Evolutionary conservation across 163 green algal species (phyloP).

Genomic region (Coccomyxa subellipsoidea): DNA sequence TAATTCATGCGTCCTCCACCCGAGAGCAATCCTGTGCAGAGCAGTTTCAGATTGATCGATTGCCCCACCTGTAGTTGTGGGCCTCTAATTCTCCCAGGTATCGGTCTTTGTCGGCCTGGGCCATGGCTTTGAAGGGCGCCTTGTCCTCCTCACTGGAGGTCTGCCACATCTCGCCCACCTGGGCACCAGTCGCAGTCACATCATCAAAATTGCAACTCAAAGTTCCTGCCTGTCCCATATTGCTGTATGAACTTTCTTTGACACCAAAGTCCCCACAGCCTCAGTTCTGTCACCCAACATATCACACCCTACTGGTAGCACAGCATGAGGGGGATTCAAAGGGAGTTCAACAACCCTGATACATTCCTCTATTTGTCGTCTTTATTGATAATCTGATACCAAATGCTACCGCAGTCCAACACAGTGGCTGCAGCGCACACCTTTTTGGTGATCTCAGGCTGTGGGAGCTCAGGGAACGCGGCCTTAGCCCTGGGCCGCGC

Average conservation of each 20-base stretch:
- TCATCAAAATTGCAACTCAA: background rate
- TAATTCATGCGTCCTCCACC: no score
- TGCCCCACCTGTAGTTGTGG: constrained; percentile 30
- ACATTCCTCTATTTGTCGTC: no score
- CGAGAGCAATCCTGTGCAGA: no score
- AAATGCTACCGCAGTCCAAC: background rate
- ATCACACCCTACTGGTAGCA: background rate
- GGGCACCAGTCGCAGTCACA: background rate
- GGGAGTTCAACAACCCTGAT: no score
- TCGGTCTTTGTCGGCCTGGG: constrained; percentile 19
- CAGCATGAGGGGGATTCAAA: no score
- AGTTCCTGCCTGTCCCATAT: no score
- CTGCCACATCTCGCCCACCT: constrained; percentile 27
- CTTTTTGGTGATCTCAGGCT: constrained; percentile 17
- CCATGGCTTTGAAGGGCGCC: constrained; percentile 20
- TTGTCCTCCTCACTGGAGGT: constrained; percentile 16
- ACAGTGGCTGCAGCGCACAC: background rate
- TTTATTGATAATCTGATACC: no score
- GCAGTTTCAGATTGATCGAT: no score
- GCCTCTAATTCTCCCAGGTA: constrained; percentile 27
- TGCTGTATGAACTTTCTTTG: no score
- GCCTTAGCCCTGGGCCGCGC: constrained; percentile 16
- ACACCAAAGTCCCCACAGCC: no score
- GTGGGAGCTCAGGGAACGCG: constrained; percentile 1
- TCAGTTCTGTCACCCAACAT: background rate